phyloP scores from a whole-genome alignment of 768 basidiomycete species.

The Chalciporus pseudorubinellus region DNA sequence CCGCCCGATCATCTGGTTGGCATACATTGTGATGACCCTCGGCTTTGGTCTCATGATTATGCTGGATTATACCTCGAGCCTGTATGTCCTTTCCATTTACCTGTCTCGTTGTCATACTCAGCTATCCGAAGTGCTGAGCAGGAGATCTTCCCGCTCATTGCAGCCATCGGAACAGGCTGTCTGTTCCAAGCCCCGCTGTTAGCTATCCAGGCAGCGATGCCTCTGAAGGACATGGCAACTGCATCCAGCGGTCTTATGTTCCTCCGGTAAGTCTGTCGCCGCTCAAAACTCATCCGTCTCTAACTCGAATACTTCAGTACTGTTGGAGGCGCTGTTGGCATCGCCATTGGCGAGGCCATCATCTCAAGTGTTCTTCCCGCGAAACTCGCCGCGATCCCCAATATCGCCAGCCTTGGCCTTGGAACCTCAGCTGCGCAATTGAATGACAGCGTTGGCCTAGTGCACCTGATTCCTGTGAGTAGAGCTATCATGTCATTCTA shows the following conservation, averaged over 20 bases:
- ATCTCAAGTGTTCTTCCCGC: conserved; percentile 50
- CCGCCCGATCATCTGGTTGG: conserved; percentile 58
- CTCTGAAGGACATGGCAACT: conserved; percentile 79
- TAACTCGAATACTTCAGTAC: conserved; percentile 35
- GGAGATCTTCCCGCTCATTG: conserved; percentile 60
- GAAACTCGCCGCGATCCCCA: conserved; percentile 33
- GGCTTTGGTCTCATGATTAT: conserved; percentile 72
- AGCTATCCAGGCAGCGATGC: conserved; percentile 82
- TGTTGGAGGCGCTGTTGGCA: conserved; percentile 70
- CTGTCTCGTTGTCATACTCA: background rate
- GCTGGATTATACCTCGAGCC: conserved; percentile 53
- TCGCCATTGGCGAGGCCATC: conserved; percentile 67
- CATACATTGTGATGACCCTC: conserved; percentile 53
- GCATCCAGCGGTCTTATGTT: conserved; percentile 71
- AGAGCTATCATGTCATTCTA: no score
- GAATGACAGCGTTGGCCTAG: conserved; percentile 44
- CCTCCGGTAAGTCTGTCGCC: conserved; percentile 45
- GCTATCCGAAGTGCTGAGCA: conserved; percentile 47
- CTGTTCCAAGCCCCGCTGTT: conserved; percentile 68
- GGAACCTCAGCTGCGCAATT: conserved; percentile 44
- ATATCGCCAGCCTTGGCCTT: conserved; percentile 23
- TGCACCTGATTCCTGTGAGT: no score
- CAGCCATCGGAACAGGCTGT: conserved; percentile 58
- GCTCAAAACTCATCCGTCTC: conserved; percentile 5
- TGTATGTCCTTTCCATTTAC: conserved; percentile 26